phyloP scores from a whole-genome alignment of 352 stramenopile genomes.

The Phytophthora hybrid region DNA sequence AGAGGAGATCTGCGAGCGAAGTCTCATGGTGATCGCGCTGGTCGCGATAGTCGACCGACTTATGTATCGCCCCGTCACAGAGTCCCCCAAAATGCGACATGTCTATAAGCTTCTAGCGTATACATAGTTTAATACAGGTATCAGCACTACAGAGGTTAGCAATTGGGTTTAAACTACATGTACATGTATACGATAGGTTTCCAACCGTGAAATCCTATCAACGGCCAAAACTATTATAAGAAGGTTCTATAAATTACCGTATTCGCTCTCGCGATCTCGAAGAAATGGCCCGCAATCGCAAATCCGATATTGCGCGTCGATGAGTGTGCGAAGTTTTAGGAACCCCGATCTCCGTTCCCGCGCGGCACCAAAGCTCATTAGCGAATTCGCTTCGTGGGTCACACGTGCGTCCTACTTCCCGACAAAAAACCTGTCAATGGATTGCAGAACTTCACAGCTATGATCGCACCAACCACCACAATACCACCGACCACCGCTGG shows the following conservation, averaged over 20 bases:
- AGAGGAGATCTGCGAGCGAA: neutral
- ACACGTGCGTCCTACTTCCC: neutral
- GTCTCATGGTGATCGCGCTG: neutral
- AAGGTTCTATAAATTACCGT: neutral
- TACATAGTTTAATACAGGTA: neutral
- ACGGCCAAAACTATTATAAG: neutral
- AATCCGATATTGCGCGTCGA: neutral
- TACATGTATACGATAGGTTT: neutral
- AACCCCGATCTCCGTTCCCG: neutral
- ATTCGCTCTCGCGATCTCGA: neutral
- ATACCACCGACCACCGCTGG: neutral
- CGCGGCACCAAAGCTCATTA: constrained; percentile 1
- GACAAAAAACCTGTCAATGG: neutral
- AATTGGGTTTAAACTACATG: neutral
- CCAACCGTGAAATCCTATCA: neutral
- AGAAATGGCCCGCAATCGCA: neutral
- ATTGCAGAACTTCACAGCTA: neutral
- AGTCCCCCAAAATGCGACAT: constrained; percentile 3
- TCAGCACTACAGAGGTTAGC: neutral
- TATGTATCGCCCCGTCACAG: neutral
- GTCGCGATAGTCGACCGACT: neutral
- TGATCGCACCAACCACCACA: constrained; percentile 5
- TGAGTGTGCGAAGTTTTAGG: neutral
- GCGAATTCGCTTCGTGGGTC: neutral
- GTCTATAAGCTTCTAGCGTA: neutral